Base-by-base conservation (phyloP, 2,329 filamentous ascomycete species). In the Nemania sp. region DNA sequence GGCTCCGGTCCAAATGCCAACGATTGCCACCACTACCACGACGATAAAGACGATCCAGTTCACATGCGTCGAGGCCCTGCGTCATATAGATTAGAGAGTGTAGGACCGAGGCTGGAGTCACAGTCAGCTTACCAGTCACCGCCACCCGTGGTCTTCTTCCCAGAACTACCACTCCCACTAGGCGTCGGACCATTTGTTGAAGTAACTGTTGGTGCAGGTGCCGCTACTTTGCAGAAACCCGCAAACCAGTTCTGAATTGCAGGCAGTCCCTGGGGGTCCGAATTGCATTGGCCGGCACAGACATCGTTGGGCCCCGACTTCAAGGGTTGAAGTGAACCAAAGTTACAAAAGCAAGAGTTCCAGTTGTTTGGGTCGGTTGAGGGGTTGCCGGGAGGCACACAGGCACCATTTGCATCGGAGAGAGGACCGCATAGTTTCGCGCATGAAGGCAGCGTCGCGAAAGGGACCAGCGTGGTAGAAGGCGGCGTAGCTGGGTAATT, bases 31-130 rank as follows among this genome's bases (percentile, higher is more conserved):
- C 45, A 88, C 82, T 29, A 96, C 81, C 63, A 94, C 79, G 65
- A 92, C 87, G 54, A 95, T 81, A 82, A 95, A 91, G 64, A 94
- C 81, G 47, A 96, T 85, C 91, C 91, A 96, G 78, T 87, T 83
- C 79, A 85, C 91, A 74, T 94, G 90, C 29, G 79, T 81, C 7
- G 83, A 81, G 51, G 90, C 77, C 89, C 90, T 91, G 63, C 20
- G 18, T 34, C 25, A 15, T 29, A 18, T n/a, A 46, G 32, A 51
- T 61, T 56, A 64, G 64, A 51, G 21, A 10, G 9, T 21, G 32
- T 18, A 11, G 21, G 10, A n/a, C 13, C 18, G n/a, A 37, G n/a
- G 20, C 3, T 3, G 20, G n/a, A 17, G 17, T 25, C 2, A 37
- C 2, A 6, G 18, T 45, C 25, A 2, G 57, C 79, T 69, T 76